Conservation (phyloP, 495 filamentous ascomycete genomes). For the Acidomyces sp. region DNA sequence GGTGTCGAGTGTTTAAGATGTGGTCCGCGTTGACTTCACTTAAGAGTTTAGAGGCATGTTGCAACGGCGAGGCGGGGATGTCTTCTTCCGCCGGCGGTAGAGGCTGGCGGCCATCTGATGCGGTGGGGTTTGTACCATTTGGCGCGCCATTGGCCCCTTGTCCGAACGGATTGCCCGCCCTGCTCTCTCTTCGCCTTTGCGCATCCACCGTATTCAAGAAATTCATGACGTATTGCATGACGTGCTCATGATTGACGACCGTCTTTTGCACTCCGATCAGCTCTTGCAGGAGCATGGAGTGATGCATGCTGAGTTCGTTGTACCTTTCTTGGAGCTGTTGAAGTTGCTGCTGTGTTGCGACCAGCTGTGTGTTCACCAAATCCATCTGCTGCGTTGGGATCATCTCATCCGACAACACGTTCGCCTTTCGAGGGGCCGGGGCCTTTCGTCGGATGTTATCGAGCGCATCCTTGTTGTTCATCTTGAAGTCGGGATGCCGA, state of each 20-base stretch:
- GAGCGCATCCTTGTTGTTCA: slow-evolving; percentile 88
- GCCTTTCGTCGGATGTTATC: slow-evolving; percentile 96
- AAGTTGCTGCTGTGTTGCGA: slow-evolving; percentile 84
- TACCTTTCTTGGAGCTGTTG: slow-evolving; percentile 75
- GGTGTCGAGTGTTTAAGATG: slow-evolving; percentile 57
- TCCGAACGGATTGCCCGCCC: slow-evolving; percentile 38
- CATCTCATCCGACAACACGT: slow-evolving; percentile 51
- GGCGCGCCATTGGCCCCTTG: slow-evolving; percentile 14
- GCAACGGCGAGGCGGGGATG: slow-evolving; percentile 66
- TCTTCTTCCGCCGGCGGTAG: slow-evolving; percentile 39
- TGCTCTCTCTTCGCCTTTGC: slow-evolving; percentile 49
- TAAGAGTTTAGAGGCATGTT: slow-evolving; percentile 80
- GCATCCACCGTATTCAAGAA: slow-evolving; percentile 55
- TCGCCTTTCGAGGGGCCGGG: slow-evolving; percentile 72
- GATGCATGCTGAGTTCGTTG: slow-evolving; percentile 70
- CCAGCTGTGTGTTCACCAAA: slow-evolving; percentile 70
- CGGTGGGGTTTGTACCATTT: slow-evolving; percentile 18
- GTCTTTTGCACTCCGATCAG: slow-evolving; percentile 79
- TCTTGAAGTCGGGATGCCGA: slow-evolving; percentile 91
- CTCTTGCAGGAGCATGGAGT: slow-evolving; percentile 77
- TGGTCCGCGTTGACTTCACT: slow-evolving; percentile 66
- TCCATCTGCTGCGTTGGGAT: slow-evolving; percentile 81
- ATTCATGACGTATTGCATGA: slow-evolving; percentile 62
- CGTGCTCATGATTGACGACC: slow-evolving; percentile 67
- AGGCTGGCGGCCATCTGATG: background rate